phyloP scores from a whole-genome alignment of 1,284 basidiomycete species.

The Fereydounia khargensis region DNA sequence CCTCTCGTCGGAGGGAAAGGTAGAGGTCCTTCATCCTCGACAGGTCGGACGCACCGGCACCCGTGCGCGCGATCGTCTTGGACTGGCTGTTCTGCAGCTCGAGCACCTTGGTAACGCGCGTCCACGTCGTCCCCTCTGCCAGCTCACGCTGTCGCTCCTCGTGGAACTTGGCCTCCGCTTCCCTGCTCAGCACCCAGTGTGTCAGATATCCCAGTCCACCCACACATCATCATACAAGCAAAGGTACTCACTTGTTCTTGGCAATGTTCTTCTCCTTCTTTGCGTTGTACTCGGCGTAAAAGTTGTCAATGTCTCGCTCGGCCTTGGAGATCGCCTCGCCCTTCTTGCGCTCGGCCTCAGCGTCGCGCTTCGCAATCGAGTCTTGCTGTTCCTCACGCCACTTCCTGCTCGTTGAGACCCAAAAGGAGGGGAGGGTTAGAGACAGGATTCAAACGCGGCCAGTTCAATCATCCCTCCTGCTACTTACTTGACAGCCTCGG shows the following conservation, averaged over 20 bases:
- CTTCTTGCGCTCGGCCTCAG: constrained; percentile 73
- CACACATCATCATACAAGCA: too few relatives aligned
- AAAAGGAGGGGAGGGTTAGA: too few relatives aligned
- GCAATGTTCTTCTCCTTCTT: constrained; percentile 90
- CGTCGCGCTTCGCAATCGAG: constrained; percentile 79
- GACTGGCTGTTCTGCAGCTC: constrained; percentile 91
- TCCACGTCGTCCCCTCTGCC: constrained; percentile 90
- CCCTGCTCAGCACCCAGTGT: too few relatives aligned
- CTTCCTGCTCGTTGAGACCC: constrained; percentile 61
- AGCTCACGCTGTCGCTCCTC: constrained; percentile 72
- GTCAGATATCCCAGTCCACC: too few relatives aligned
- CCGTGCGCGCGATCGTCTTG: constrained; percentile 86
- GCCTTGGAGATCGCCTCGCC: constrained; percentile 85
- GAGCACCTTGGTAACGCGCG: constrained; percentile 80
- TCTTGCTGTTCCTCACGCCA: constrained; percentile 86
- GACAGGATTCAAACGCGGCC: too few relatives aligned
- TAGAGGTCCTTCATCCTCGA: constrained; percentile 73
- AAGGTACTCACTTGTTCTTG: constrained; percentile 81
- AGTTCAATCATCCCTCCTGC: too few relatives aligned
- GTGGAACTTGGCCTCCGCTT: constrained; percentile 80
- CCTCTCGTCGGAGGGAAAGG: constrained; percentile 46
- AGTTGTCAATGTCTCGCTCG: constrained; percentile 88
- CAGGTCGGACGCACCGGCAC: constrained; percentile 84
- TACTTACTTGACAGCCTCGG: constrained; percentile 35
- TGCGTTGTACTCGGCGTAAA: constrained; percentile 88